Percentiles rank a stretch among this genome's conserved stretches.
These are phyloP conservation scores for Trametes coccinea DNA, from an alignment of 768 basidiomycete genomes.

Conservation along the genomic window DNA sequence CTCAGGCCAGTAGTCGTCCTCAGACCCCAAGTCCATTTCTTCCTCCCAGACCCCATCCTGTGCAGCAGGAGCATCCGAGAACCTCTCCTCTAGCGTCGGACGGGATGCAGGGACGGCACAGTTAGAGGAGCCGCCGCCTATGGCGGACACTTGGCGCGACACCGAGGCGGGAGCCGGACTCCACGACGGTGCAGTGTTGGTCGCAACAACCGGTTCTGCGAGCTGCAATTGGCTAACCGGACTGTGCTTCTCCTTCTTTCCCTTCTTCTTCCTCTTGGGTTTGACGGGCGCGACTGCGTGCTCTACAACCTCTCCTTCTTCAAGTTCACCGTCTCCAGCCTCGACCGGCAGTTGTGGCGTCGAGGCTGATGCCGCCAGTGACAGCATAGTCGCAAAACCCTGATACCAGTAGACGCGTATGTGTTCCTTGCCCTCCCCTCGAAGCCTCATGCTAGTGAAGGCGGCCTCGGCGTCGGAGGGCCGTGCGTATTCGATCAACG, in stretches of 20 bases:
- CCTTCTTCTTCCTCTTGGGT: constrained; percentile 22
- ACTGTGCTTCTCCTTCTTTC: constrained; percentile 17
- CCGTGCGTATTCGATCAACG: constrained; percentile 28
- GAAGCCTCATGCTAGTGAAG: constrained; percentile 24
- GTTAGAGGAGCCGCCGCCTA: background rate
- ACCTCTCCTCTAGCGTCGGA: constrained; percentile 9
- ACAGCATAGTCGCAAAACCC: too few relatives aligned
- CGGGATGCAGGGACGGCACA: background rate
- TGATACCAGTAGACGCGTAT: constrained; percentile 30
- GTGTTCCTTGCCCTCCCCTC: constrained; percentile 30
- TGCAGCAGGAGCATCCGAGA: constrained; percentile 1
- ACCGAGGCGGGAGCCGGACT: background rate
- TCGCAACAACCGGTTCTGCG: too few relatives aligned
- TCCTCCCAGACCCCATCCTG: constrained; percentile 1
- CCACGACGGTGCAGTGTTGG: background rate
- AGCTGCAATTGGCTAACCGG: background rate
- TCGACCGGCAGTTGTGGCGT: background rate
- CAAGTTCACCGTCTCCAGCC: constrained; percentile 33
- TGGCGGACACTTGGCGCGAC: too few relatives aligned
- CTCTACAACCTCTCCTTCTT: constrained; percentile 25
- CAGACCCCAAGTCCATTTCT: constrained; percentile 23
- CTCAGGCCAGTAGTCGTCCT: constrained; percentile 5
- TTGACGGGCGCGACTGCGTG: background rate
- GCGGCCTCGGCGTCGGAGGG: constrained; percentile 21
- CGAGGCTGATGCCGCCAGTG: too few relatives aligned